Evolutionary conservation across 352 stramenopile species (phyloP).

Genomic region (Pelagophyceae sp.): DNA sequence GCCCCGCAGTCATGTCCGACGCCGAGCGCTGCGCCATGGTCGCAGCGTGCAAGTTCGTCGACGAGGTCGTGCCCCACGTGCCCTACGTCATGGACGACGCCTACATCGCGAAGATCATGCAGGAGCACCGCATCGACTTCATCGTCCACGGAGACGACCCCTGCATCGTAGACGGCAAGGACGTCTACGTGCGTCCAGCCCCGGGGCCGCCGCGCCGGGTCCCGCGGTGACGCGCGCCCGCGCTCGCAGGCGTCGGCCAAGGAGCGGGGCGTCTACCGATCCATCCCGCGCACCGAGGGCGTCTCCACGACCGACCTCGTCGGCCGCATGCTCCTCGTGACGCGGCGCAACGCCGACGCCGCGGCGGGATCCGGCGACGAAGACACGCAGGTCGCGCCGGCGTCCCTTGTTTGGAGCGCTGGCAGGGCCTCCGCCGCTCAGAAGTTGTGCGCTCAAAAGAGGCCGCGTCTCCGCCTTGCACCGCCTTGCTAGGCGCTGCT

Average conservation of each 20-base stretch:
- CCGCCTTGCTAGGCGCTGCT: background rate
- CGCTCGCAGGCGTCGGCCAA: slow-evolving; percentile 63
- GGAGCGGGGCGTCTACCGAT: slow-evolving; percentile 86
- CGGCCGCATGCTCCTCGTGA: slow-evolving; percentile 91
- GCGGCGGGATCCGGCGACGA: background rate
- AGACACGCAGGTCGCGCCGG: no score
- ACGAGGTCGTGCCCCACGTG: slow-evolving; percentile 90
- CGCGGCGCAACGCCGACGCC: slow-evolving; percentile 44
- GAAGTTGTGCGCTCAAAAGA: no score
- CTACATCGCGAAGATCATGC: slow-evolving; percentile 93
- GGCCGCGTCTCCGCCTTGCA: no score
- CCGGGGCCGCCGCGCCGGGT: no score
- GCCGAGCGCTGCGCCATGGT: slow-evolving; percentile 89
- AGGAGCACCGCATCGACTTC: slow-evolving; percentile 95
- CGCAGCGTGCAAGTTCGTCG: slow-evolving; percentile 93
- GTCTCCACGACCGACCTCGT: slow-evolving; percentile 98
- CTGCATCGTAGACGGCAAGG: slow-evolving; percentile 95
- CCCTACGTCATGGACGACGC: slow-evolving; percentile 98
- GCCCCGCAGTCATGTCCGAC: slow-evolving; percentile 88
- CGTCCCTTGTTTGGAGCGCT: no score
- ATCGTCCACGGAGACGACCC: slow-evolving; percentile 97
- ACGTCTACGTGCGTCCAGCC: slow-evolving; percentile 81
- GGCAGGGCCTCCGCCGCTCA: no score
- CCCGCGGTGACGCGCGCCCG: no score
- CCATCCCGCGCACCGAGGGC: slow-evolving; percentile 76